Base-by-base conservation (phyloP, 2,329 filamentous ascomycete species). In the Penicillium sp. region DNA sequence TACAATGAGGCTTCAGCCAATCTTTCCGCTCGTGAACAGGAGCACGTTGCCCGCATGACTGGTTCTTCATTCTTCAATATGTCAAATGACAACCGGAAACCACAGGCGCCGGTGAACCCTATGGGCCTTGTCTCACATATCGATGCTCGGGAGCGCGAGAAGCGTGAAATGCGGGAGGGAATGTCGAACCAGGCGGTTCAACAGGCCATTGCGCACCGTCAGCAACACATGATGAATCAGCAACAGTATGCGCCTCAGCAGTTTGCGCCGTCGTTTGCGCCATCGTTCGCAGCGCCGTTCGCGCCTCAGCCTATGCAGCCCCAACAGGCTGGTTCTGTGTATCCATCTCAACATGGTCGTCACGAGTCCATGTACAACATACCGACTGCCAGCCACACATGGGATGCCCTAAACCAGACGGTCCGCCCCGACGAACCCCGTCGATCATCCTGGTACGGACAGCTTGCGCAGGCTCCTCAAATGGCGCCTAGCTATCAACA, bases 21-120 rank as follows among this genome's bases (percentile, higher is more conserved):
- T 56, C 80, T 96, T n/a, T 92, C 90, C 21, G 92, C 92, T 19
- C 85, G 89, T 16, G 92, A 96, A 73, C 92, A 95, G 71, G 91
- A 95, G 74, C 88, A 95, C 64, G 83, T 96, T n/a, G 90, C 92
- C 10, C 85, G 89, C 38, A 81, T 91, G 65, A 96, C 91, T 0
- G 89, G 90, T 1, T 87, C 86, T 0, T 89, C 92, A 0, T 78
- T 96, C 49, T 83, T 95, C 65, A 86, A 84, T 57, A 78, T 95
- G 70, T 83, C 82, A 5, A 74, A 70, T 38, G 82, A 82, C 49
- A 80, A 80, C 50, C 78, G 78, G 60, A 82, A 81, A 58, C 75
- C 77, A 43, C 78, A 78, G 53, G 75, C 80, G 71, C 82, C 70
- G 16, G 70, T 76, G 41, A 70, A 73, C 33, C 84, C 84, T 0